These are phyloP conservation scores for Trichoderma atrobrunneum DNA, from an alignment of 2,329 filamentous ascomycete species.

Conservation along the genomic window DNA sequence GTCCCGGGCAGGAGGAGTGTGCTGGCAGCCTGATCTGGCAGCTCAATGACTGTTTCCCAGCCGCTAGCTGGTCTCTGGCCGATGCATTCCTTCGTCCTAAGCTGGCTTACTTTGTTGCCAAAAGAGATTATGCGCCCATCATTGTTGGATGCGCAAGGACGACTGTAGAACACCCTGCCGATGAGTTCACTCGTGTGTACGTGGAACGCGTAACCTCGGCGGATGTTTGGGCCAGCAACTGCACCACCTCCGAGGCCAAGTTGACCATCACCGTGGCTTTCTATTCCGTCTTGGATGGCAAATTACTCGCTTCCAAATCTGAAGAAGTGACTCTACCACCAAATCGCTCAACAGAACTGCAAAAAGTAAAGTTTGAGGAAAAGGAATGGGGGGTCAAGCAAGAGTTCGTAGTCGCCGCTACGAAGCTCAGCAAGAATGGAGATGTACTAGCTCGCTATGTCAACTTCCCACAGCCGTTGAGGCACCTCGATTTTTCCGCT, in stretches of 20 bases:
- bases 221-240: constrained; percentile 5
- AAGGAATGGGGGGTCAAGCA: background rate
- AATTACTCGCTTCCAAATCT: background rate
- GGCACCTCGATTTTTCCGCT: background rate
- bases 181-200: background rate
- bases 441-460: constrained; percentile 1
- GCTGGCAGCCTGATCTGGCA: constrained; percentile 9
- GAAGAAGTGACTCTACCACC: background rate
- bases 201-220: background rate
- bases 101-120: constrained; percentile 12
- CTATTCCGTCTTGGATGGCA: background rate
- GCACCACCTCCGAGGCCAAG: background rate
- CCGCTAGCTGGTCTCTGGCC: constrained; percentile 7
- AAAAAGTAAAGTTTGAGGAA: background rate
- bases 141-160: background rate
- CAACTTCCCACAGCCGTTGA: constrained; percentile 12
- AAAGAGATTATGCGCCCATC: background rate
- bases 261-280: background rate
- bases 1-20: background rate
- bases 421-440: background rate
- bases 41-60: constrained; percentile 14
- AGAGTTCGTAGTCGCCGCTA: background rate
- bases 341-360: constrained; percentile 5
- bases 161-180: background rate
- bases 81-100: constrained; percentile 6